Evolutionary conservation across 495 filamentous ascomycete species (phyloP).

Genomic region (Apodospora peruviana): DNA sequence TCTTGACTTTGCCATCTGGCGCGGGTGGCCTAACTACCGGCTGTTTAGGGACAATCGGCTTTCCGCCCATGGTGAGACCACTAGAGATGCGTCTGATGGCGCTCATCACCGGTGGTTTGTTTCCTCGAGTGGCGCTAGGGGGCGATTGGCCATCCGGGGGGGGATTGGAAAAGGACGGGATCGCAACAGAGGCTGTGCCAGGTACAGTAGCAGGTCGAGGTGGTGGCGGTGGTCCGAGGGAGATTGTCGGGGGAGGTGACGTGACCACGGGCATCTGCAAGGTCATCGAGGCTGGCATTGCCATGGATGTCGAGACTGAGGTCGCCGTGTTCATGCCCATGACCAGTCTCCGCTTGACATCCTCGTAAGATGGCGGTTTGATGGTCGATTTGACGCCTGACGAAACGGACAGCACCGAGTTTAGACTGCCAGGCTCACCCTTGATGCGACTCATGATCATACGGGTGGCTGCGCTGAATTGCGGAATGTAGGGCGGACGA

Average conservation of each 20-base stretch:
- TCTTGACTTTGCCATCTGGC: conserved; percentile 23
- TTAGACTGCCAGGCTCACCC: conserved; percentile 31
- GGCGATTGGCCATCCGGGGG: background rate
- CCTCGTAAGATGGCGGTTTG: conserved; percentile 37
- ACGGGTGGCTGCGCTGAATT: conserved; percentile 50
- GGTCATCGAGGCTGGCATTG: no score
- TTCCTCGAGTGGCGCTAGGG: background rate
- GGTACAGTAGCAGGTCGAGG: background rate
- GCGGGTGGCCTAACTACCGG: background rate
- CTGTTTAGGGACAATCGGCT: conserved; percentile 4
- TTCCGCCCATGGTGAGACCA: conserved; percentile 16
- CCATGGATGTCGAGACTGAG: no score
- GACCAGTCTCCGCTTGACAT: conserved; percentile 42
- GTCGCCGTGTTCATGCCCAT: conserved; percentile 44
- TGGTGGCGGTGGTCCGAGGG: background rate
- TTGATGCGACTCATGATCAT: conserved; percentile 53
- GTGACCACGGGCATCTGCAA: conserved; percentile 24
- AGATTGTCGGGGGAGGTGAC: background rate
- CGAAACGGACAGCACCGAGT: conserved; percentile 28
- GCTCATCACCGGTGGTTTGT: conserved; percentile 12
- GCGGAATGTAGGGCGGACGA: conserved; percentile 41
- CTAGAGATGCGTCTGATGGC: conserved; percentile 25
- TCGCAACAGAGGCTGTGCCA: background rate
- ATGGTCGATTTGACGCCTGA: conserved; percentile 23
- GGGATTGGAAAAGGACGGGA: background rate